Percentiles rank a stretch among this genome's conserved stretches.
phyloP scores from a whole-genome alignment of 345 rosid species.

The Brassica rapa region DNA sequence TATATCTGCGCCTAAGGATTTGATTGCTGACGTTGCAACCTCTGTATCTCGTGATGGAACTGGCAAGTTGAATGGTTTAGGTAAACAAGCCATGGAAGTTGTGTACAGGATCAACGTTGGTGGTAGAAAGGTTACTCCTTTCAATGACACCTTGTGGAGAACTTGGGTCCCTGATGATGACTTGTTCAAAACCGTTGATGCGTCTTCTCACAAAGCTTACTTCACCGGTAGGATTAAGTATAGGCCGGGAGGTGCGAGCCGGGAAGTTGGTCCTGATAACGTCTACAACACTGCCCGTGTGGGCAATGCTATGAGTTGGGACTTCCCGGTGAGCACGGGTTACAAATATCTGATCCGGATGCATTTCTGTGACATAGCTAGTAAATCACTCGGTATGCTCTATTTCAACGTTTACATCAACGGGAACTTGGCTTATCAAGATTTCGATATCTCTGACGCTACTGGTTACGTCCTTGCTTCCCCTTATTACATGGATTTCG shows the following conservation, averaged over 20 bases:
- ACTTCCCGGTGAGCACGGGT: constrained; percentile 51
- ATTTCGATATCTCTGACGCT: constrained; percentile 74
- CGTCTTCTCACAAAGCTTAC: constrained; percentile 46
- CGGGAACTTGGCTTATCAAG: constrained; percentile 57
- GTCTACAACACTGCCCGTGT: constrained; percentile 89
- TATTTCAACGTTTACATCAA: constrained; percentile 77
- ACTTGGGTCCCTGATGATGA: constrained; percentile 85
- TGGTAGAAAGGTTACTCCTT: constrained; percentile 83
- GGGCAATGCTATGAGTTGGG: constrained; percentile 61
- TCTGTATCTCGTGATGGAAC: constrained; percentile 45
- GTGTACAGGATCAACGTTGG: constrained; percentile 73
- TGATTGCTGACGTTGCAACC: constrained; percentile 62
- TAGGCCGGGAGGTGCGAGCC: constrained; percentile 64
- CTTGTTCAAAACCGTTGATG: constrained; percentile 54
- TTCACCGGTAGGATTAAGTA: constrained; percentile 59
- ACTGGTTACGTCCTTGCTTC: constrained; percentile 62
- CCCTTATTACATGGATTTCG: constrained; percentile 73
- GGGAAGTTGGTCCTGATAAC: constrained; percentile 70
- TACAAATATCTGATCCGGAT: constrained; percentile 63
- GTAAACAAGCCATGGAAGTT: constrained; percentile 59
- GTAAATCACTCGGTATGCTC: constrained; percentile 63
- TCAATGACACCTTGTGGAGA: constrained; percentile 87
- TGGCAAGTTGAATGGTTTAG: constrained; percentile 53
- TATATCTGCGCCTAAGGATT: constrained; percentile 83
- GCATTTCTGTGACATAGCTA: constrained; percentile 91